Conservation (phyloP, 148 eudicot genomes). For the Rhododendron molle region DNA sequence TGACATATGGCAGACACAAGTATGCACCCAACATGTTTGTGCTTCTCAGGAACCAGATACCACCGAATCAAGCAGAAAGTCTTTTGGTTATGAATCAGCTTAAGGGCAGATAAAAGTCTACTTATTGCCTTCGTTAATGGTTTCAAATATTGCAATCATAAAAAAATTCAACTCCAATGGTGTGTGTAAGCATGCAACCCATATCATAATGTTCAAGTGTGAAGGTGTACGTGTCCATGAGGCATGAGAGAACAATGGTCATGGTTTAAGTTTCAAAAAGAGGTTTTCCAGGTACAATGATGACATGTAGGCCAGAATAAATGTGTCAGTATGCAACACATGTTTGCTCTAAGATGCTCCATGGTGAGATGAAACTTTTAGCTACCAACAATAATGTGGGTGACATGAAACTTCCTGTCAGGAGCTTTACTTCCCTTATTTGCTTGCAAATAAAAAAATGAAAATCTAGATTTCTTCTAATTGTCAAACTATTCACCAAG, state of each 20-base stretch:
- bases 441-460: too few relatives aligned
- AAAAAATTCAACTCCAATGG: neutral
- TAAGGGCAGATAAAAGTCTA: neutral
- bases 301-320: neutral
- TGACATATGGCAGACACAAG: neutral
- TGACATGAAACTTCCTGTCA: too few relatives aligned
- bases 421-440: too few relatives aligned
- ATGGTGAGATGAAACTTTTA: neutral
- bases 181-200: neutral
- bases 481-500: too few relatives aligned
- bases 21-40: neutral
- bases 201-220: too few relatives aligned
- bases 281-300: neutral
- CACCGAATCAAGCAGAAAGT: neutral
- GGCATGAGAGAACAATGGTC: neutral
- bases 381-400: too few relatives aligned
- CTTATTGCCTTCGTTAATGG: neutral
- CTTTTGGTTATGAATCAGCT: neutral
- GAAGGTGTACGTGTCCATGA: too few relatives aligned
- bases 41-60: neutral
- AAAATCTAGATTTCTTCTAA: too few relatives aligned
- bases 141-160: neutral
- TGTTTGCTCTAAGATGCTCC: neutral
- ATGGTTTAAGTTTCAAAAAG: neutral
- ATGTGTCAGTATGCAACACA: neutral